Conservation (phyloP, 140 eudicot genomes). For the Senecio squalidus region DNA sequence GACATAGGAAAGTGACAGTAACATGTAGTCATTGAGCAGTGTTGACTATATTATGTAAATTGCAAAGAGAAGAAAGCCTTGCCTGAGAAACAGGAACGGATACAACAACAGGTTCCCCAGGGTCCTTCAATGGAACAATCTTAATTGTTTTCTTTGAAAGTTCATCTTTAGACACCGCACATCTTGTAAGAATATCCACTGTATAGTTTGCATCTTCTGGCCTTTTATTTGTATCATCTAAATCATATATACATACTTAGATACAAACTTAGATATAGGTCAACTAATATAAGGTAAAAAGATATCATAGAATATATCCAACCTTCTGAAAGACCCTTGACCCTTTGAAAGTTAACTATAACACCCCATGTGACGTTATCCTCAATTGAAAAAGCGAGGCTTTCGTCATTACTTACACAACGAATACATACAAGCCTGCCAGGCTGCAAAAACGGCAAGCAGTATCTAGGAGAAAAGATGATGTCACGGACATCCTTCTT, state of each 20-base stretch:
- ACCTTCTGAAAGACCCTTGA: constrained; percentile 82
- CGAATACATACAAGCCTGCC: constrained; percentile 84
- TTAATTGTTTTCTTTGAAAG: constrained; percentile 56
- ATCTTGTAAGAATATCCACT: constrained; percentile 81
- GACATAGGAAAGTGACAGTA: background rate
- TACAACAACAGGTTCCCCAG: constrained; percentile 89
- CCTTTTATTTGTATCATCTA: constrained; percentile 77
- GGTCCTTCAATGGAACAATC: constrained; percentile 67
- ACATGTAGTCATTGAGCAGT: background rate
- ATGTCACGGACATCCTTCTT: constrained; percentile 88
- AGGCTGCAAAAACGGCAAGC: constrained; percentile 96
- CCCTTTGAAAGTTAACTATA: constrained; percentile 78
- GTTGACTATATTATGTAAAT: constrained; percentile 9
- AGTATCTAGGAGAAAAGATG: constrained; percentile 71
- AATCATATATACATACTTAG: constrained; percentile 12
- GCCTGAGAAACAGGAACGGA: constrained; percentile 89
- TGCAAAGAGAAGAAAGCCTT: constrained; percentile 19
- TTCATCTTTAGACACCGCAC: constrained; percentile 64
- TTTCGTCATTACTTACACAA: constrained; percentile 47
- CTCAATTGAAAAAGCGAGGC: constrained; percentile 57
- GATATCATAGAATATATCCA: constrained; percentile 10
- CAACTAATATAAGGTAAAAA: background rate
- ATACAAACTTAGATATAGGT: background rate
- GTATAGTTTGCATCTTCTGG: constrained; percentile 93
- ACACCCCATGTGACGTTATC: constrained; percentile 95